Evolutionary conservation across 1,139 yeast species (phyloP).

Genomic region (Scheffersomyces titani): DNA sequence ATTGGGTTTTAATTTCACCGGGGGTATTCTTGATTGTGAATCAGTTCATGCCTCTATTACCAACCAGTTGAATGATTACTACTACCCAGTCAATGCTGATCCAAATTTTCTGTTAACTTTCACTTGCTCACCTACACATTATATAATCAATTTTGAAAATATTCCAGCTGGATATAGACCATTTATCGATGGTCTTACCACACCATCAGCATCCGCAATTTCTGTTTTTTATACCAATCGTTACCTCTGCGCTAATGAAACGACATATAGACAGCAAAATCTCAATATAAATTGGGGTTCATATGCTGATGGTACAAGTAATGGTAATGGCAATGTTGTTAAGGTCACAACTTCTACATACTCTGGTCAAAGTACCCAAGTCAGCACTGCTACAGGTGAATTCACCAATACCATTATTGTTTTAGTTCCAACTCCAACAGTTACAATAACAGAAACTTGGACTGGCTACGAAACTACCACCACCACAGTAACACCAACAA

Average conservation of each 20-base stretch:
- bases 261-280: constrained; percentile 1
- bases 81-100: constrained; percentile 14
- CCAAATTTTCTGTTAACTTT: constrained; percentile 7
- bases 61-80: constrained; percentile 24
- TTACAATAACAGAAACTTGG: constrained; percentile 12
- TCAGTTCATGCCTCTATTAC: constrained; percentile 21
- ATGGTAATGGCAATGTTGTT: constrained; percentile 22
- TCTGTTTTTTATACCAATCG: constrained; percentile 12
- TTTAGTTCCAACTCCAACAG: constrained; percentile 14
- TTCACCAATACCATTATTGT: constrained; percentile 12
- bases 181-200: constrained; percentile 21
- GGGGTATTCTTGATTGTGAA: constrained; percentile 22
- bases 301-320: constrained; percentile 13
- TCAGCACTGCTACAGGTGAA: constrained; percentile 17
- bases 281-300: constrained; percentile 6
- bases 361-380: constrained; percentile 21
- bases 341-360: constrained; percentile 25
- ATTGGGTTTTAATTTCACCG: constrained; percentile 18
- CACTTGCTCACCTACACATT: constrained; percentile 15
- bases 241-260: constrained; percentile 13
- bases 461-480: constrained; percentile 8
- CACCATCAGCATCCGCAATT: constrained; percentile 1
- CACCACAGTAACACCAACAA: not conserved
- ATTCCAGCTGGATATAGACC: constrained; percentile 36
- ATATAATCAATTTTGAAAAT: constrained; percentile 16